Conservation (phyloP, 73 alveolate genomes). For the Paramecium octaurelia region DNA sequence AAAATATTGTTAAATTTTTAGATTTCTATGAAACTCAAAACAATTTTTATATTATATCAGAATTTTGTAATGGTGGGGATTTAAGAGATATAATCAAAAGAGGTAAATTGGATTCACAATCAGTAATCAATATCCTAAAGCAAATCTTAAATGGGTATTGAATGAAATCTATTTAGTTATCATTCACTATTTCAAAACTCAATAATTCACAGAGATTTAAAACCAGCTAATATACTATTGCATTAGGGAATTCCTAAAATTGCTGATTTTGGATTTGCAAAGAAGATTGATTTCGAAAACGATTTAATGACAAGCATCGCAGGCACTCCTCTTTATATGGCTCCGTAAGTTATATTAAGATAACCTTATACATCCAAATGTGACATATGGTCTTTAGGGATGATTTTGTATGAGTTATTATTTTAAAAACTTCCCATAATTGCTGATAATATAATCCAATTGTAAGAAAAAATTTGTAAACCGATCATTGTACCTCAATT, state of each 20-base stretch:
- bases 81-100: background rate
- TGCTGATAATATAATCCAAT: background rate
- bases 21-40: constrained; percentile 1
- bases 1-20: background rate
- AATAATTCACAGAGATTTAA: constrained; percentile 52
- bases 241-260: constrained; percentile 26
- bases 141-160: background rate
- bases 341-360: constrained; percentile 32
- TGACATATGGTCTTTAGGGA: constrained; percentile 56
- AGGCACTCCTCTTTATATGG: constrained; percentile 59
- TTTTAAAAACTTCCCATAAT: constrained; percentile 33
- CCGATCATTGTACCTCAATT: background rate
- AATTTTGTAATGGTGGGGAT: background rate
- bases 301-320: constrained; percentile 12
- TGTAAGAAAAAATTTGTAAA: background rate
- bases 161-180: background rate
- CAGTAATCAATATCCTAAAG: background rate
- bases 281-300: background rate
- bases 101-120: background rate
- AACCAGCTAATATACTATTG: constrained; percentile 58
- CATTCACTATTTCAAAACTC: background rate
- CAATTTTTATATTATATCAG: background rate
- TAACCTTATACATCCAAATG: constrained; percentile 50
- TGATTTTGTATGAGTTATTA: constrained; percentile 19
- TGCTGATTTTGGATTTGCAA: constrained; percentile 61